A percentile compares a stretch with the other conserved stretches of the same genome.
These are phyloP conservation scores for Thraustochytrium sp. DNA, from an alignment of 352 stramenopile genomes.

Conservation along the genomic window DNA sequence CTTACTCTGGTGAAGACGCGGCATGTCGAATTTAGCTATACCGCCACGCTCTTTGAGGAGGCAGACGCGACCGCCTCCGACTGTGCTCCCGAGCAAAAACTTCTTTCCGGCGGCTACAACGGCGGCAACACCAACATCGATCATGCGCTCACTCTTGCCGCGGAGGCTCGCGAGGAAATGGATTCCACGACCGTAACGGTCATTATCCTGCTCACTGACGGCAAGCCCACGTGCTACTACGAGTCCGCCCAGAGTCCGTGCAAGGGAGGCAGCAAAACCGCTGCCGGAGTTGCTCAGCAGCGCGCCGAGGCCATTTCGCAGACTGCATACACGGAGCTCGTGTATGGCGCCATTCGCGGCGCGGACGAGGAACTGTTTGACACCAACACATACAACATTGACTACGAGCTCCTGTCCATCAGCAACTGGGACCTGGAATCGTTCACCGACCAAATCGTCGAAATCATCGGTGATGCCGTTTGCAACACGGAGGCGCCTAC, in stretches of 20 bases:
- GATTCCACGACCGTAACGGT: background rate
- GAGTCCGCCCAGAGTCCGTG: background rate
- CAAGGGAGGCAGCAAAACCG: background rate
- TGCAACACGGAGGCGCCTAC: conserved; percentile 3
- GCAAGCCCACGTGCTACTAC: background rate
- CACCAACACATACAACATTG: background rate
- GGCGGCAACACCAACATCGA: conserved; percentile 18
- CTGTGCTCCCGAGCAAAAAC: background rate
- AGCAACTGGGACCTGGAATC: background rate
- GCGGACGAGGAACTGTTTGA: background rate
- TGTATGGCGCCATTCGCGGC: background rate
- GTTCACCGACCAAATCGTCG: background rate
- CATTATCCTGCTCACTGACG: conserved; percentile 28
- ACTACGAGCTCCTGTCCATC: background rate
- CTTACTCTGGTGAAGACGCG: background rate
- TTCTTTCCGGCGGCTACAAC: background rate
- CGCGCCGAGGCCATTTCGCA: background rate
- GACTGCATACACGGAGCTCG: background rate
- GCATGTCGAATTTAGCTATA: background rate
- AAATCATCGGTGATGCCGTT: background rate
- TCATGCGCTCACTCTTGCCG: background rate
- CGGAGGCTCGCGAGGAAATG: background rate
- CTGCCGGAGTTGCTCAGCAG: background rate
- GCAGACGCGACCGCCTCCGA: background rate
- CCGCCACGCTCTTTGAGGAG: background rate